Base-by-base conservation (phyloP, 331 rosid species). In the Cydonia oblonga region DNA sequence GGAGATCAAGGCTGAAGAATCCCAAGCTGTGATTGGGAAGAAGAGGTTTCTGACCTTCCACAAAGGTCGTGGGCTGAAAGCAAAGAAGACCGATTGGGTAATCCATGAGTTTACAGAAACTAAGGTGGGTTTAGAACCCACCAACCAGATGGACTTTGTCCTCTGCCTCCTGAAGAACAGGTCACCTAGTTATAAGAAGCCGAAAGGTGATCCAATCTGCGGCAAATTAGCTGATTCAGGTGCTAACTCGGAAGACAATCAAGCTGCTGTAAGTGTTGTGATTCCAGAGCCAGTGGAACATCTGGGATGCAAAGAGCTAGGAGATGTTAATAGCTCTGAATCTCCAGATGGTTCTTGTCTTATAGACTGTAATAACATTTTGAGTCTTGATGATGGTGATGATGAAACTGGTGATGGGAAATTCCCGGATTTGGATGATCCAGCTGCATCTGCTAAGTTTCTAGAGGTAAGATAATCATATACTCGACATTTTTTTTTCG, bases 121-220 rank as follows among this genome's bases (percentile, higher is more conserved):
- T 38, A 29, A 59, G 66, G 13, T 19, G 28, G 61, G 29, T 28
- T n/a, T n/a, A n/a, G n/a, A n/a, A n/a, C 4, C 29, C 61, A n/a
- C n/a, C n/a, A n/a, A n/a, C n/a, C n/a, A n/a, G n/a, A n/a, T n/a
- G n/a, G n/a, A n/a, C n/a, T 20, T 20, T 54, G 76, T 77, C 20
- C 28, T 77, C 16, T 70, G 68, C 52, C 61, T 49, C 53, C 51
- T 70, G 64, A 77, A 70, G 54, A 64, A 20, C 6, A 71, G 26
- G 59, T 12, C 42, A 2, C 53, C 20, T 10, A 51, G 16, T 52
- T 57, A 5, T 3, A 15, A 12, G 33, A 57, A 29, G 32, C 10
- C 26, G 33, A 20, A 70, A 38, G 52, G 12, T 52, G 59, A n/a
- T 70, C 25, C 57, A 12, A 22, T n/a, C 1, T 40, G 33, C 23